Evolutionary conservation across 73 alveolate species (phyloP), one percentile per base, ranked within the genome.

Genomic region (Paramecium pentaurelia): DNA sequence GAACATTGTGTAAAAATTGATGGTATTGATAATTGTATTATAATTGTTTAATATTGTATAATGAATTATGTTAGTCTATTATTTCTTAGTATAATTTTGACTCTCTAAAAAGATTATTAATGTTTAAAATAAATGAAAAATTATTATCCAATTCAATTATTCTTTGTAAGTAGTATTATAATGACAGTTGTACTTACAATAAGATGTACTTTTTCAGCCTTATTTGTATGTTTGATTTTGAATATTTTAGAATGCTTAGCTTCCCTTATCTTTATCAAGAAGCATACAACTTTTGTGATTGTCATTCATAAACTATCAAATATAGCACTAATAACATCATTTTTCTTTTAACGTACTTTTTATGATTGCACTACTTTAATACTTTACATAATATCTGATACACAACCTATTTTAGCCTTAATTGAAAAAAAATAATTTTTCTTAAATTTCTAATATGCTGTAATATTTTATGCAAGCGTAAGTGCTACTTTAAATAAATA

Each of bases 91-190:
- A 54, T 54, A 28, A 64, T 34, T 34, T 28, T 64, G 45, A 64
- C 42, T 28, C 45, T 28, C 84, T 32, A 32, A 8, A 64, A 34
- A 32, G 27, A 64, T 64, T 64, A 28, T 64, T 64, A 64, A 64
- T 64, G 84, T 64, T 32, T 64, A 64, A 64, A 32, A 64, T 64
- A 32, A 73, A 73, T 73, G 87, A 73, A 37, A 37, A 73, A 73
- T 73, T 73, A 73, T 73, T 73, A 37, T 40, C 87, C 87, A 37
- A 73, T 73, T 36, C 87, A 73, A 38, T 38, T 73, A 73, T 73
- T 73, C 47, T 73, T 37, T 73, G 34, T 73, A 36, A 73, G 87
- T 44, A 73, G 87, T 40, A 16, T 40, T 32, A 37, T 73, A 32
- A 12, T 73, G 87, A 37, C 60, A 36, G 37, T 73, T 8, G 87